Base-by-base conservation (phyloP, 2,329 filamentous ascomycete species). In the Aspergillus ochraceus region DNA sequence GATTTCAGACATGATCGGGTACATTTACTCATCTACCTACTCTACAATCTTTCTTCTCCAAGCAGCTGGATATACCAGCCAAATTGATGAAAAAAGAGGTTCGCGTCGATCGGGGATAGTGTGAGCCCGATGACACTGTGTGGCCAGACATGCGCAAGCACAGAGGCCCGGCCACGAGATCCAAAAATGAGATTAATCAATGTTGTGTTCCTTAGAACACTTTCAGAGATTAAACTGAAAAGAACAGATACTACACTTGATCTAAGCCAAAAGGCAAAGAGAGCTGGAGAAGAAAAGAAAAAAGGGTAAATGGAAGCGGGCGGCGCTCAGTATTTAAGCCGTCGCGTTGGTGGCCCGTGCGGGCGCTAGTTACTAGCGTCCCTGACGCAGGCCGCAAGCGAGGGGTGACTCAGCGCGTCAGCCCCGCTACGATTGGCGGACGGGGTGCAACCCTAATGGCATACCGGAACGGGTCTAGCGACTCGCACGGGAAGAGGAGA, bases 201-300 rank as follows among this genome's bases (percentile, higher is more conserved):
- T 83, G 84, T 85, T 86, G 83, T 82, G 81, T 81, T 82, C 86
- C 83, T 81, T 90, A 85, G 87, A 83, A 82, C 83, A 84, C 84
- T 92, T 90, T 89, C 89, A 93, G 90, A 90, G 88, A 92, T 92
- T 92, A 93, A 92, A 92, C 90, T 93, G 88, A 91, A 90, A 92
- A 92, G 90, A 93, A 92, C 89, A 91, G 89, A 91, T 92, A 92
- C 89, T 92, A 91, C 88, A 92, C 88, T 91, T 92, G 89, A 92
- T 92, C 89, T 91, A 90, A 90, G 86, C 86, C 79, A 78, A 83
- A 83, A 80, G 79, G 81, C 77, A 79, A 79, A 78, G 76, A 80
- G 79, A 81, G 79, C 79, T 81, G 71, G 70, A 78, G 68, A 78
- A 76, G 68, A 76, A 76, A 78, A 74, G 72, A 74, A 76, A 73